Evolutionary conservation across 2,329 filamentous ascomycete genomes (phyloP), one percentile per base, ranked within the genome.

Genomic region (Claviceps fusiformis): DNA sequence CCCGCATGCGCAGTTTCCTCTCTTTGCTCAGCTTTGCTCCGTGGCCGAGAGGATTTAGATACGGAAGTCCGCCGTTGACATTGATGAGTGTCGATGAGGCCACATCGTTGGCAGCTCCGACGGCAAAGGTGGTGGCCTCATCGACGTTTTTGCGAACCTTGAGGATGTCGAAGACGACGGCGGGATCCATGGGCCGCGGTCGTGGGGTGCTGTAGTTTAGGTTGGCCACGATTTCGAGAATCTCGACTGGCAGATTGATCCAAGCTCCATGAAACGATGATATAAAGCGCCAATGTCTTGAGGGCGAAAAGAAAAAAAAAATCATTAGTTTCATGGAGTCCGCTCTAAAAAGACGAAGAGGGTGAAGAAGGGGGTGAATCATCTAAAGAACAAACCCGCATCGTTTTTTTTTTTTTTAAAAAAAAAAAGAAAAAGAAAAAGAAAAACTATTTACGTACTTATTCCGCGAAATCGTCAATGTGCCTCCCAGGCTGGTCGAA

Each of bases 251-350:
- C 55, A 92, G 75, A 68, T 89, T 85, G 15, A 91, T 79, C 89
- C 89, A 93, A 61, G 87, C 83, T 29, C 88, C 89, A 65, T 91
- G 85, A 64, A 88, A 93, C 33, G 84, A 86, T 27, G 87, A 90
- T 57, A 93, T 90, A 68, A 89, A 89, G 59, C 83, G 80, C 88
- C 87, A 92, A 71, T 92, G 87, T 68, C 88, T 92, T 52, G 27
- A 43, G 24, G 24, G 24, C 24, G 24, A 41, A 1, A 17, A 51
- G 5, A 13, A 35, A 17, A 33, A 1, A 13, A 35, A 10, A 33
- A 3, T 6, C 24, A 11, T 29, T 35, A 35, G 31, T 33, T 49
- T 9, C 5, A 3, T 6, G 6, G 11, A 2, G 45, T 7, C 27
- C 1, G 29, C 6, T 3, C 45, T 27, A 15, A 27, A 10, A 31